phyloP scores from a whole-genome alignment of 805 yeast genomes.

The Saccharomycodes ludwigii region DNA sequence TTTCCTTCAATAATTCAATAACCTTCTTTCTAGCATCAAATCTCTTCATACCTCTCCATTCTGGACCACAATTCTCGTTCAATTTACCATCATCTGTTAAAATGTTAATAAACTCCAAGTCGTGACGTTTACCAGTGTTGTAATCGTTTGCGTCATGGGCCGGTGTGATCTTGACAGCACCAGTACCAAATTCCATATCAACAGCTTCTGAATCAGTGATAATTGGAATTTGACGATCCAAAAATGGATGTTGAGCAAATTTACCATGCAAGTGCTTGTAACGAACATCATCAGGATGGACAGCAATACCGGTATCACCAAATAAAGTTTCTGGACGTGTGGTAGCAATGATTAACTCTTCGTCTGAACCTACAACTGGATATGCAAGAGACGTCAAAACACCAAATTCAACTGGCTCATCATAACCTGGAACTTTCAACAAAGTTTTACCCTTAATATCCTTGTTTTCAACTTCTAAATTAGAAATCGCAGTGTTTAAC shows the following conservation, averaged over 20 bases:
- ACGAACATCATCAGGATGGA: conserved; percentile 89
- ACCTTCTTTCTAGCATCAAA: conserved; percentile 86
- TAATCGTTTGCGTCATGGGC: conserved; percentile 98
- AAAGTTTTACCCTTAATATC: conserved; percentile 72
- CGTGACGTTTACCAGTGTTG: conserved; percentile 88
- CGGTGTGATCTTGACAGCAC: conserved; percentile 98
- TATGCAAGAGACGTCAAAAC: conserved; percentile 93
- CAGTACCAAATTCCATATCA: conserved; percentile 99
- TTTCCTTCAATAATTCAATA: conserved; percentile 63
- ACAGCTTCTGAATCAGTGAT: conserved; percentile 86
- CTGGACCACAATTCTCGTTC: conserved; percentile 81
- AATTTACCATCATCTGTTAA: conserved; percentile 84
- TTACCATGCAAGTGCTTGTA: conserved; percentile 93
- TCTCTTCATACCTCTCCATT: conserved; percentile 82
- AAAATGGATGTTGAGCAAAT: conserved; percentile 79
- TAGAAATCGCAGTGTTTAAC: conserved; percentile 88
- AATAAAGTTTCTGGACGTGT: conserved; percentile 98
- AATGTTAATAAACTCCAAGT: conserved; percentile 78
- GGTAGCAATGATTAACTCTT: conserved; percentile 84
- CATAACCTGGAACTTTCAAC: conserved; percentile 81
- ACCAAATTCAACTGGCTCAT: conserved; percentile 87
- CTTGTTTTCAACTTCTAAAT: conserved; percentile 92
- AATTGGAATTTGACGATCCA: conserved; percentile 77
- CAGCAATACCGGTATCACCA: conserved; percentile 97
- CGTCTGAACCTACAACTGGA: conserved; percentile 74